These are phyloP conservation scores for Epichloe gansuensis DNA, from an alignment of 2,329 filamentous ascomycete genomes.

Conservation along the genomic window DNA sequence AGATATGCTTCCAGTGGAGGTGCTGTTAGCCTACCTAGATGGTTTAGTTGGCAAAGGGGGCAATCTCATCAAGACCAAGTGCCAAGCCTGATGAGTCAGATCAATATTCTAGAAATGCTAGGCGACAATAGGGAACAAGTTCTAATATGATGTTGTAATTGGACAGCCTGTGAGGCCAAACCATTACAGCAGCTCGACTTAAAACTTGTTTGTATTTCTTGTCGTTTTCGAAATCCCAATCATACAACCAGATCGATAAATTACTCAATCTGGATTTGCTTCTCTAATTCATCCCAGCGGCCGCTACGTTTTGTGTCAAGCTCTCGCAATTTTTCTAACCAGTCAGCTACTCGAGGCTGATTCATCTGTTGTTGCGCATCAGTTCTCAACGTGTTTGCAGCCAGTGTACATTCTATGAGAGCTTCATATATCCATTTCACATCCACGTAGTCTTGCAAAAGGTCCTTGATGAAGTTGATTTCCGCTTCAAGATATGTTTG, in stretches of 20 bases:
- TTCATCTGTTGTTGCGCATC: slow-evolving; percentile 28
- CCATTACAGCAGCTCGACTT: neutral
- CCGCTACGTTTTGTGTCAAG: slow-evolving; percentile 64
- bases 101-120: slow-evolving; percentile 6
- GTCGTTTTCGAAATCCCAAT: neutral
- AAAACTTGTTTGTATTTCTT: neutral
- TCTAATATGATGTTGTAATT: neutral
- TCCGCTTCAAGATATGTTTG: slow-evolving; percentile 54
- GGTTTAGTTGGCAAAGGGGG: slow-evolving; percentile 48
- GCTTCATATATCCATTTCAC: slow-evolving; percentile 83
- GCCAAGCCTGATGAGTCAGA: slow-evolving; percentile 4
- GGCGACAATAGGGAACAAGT: neutral
- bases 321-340: slow-evolving; percentile 52
- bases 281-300: slow-evolving; percentile 61
- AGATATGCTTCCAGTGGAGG: slow-evolving; percentile 57
- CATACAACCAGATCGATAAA: neutral
- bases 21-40: slow-evolving; percentile 57
- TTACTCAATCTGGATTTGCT: slow-evolving; percentile 13
- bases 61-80: slow-evolving; percentile 26
- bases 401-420: slow-evolving; percentile 58
- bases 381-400: slow-evolving; percentile 24
- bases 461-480: slow-evolving; percentile 57
- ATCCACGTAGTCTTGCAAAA: slow-evolving; percentile 44
- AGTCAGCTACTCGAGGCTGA: slow-evolving; percentile 26
- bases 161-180: neutral